Percentiles rank a stretch among this genome's conserved stretches.
These are phyloP conservation scores for Hypoxylon rubiginosum DNA, from an alignment of 2,329 filamentous ascomycete species.

Conservation along the genomic window DNA sequence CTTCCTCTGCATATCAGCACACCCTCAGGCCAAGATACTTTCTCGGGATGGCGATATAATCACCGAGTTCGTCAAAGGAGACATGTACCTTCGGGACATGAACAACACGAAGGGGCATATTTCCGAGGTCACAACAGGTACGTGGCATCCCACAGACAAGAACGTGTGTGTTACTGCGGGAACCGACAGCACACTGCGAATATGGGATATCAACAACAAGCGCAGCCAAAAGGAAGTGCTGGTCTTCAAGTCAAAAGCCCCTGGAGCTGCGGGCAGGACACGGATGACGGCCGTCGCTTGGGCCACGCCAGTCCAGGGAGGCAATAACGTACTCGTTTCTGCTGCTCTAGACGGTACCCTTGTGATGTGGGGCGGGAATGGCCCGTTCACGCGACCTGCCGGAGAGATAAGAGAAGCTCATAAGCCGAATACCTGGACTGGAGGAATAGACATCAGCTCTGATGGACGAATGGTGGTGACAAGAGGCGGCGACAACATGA, in stretches of 20 bases:
- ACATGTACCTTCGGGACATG: constrained; percentile 98
- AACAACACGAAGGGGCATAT: constrained; percentile 98
- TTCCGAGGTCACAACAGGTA: constrained; percentile 88
- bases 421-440: constrained; percentile 86
- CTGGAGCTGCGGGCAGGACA: constrained; percentile 88
- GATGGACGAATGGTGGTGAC: constrained; percentile 94
- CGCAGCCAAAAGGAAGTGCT: constrained; percentile 92
- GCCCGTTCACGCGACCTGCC: constrained; percentile 84
- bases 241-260: constrained; percentile 93
- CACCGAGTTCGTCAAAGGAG: constrained; percentile 93
- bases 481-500: constrained; percentile 88
- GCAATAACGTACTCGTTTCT: constrained; percentile 81
- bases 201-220: constrained; percentile 96
- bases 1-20: constrained; percentile 88
- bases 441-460: constrained; percentile 88
- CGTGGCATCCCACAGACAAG: constrained; percentile 89
- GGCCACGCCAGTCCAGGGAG: constrained; percentile 82
- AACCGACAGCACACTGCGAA: constrained; percentile 93
- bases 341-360: constrained; percentile 90
- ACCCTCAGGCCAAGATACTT: constrained; percentile 90
- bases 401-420: constrained; percentile 90
- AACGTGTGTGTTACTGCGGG: constrained; percentile 91
- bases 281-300: constrained; percentile 95
- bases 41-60: constrained; percentile 88
- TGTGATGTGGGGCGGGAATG: constrained; percentile 92